Conservation (phyloP, 352 stramenopile species). For the Pythium oligandrum region DNA sequence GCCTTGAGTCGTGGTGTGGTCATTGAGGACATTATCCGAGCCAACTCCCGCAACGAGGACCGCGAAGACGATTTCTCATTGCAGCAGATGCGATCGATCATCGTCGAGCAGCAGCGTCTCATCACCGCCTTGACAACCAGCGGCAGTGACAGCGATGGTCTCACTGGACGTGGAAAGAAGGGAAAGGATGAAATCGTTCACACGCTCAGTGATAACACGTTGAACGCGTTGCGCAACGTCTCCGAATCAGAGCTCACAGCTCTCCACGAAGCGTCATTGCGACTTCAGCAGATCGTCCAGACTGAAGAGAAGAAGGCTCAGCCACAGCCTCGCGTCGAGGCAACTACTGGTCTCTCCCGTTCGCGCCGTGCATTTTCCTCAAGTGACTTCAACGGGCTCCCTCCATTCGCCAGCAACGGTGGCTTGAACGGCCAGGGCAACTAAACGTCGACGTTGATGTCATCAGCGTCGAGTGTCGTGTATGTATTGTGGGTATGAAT, state of each 20-base stretch:
- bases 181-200: slow-evolving; percentile 24
- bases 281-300: slow-evolving; percentile 27
- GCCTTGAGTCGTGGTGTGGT: slow-evolving; percentile 91
- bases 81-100: slow-evolving; percentile 40
- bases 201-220: slow-evolving; percentile 33
- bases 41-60: slow-evolving; percentile 35
- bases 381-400: slow-evolving; percentile 19
- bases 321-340: neutral
- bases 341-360: slow-evolving; percentile 8
- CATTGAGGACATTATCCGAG: slow-evolving; percentile 90
- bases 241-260: slow-evolving; percentile 32
- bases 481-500: too few species aligned
- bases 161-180: neutral
- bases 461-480: too few species aligned
- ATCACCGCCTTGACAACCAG: slow-evolving; percentile 27
- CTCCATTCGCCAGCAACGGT: slow-evolving; percentile 17
- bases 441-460: neutral
- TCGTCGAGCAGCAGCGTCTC: slow-evolving; percentile 42
- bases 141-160: slow-evolving; percentile 29
- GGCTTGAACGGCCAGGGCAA: slow-evolving; percentile 4
- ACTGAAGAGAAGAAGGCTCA: slow-evolving; percentile 12
- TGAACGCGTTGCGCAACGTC: slow-evolving; percentile 27
- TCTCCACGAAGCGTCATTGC: slow-evolving; percentile 28
- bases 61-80: slow-evolving; percentile 36
- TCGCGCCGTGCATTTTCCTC: slow-evolving; percentile 20